Percentiles rank a stretch among this genome's conserved stretches.
Conservation (phyloP, 192 early-diverging fungal genomes). For the Podila verticillata region DNA sequence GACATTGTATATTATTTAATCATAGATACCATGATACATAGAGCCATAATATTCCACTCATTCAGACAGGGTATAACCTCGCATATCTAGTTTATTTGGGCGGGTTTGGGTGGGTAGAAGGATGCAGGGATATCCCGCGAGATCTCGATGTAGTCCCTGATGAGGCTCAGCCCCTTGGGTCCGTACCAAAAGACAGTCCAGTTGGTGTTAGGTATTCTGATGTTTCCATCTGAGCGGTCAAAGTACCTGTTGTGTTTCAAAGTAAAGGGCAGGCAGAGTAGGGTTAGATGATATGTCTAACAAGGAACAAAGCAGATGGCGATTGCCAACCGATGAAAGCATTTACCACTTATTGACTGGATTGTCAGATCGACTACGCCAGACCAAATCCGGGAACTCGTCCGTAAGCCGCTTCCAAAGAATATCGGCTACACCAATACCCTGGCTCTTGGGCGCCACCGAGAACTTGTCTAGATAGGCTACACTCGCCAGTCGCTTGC, state of each 20-base stretch:
- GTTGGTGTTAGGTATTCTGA: constrained; percentile 65
- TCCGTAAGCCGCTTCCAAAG: constrained; percentile 84
- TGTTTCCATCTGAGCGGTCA: constrained; percentile 87
- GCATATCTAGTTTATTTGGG: neutral
- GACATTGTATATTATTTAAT: too few species aligned
- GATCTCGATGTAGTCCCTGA: constrained; percentile 60
- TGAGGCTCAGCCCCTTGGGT: constrained; percentile 40
- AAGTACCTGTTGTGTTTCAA: constrained; percentile 71
- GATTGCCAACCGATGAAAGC: neutral
- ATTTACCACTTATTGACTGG: constrained; percentile 93
- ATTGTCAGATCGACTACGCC: constrained; percentile 88
- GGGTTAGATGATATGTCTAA: neutral
- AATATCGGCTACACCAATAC: constrained; percentile 94
- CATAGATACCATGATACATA: too few species aligned
- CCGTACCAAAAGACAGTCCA: constrained; percentile 96
- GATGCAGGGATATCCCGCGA: constrained; percentile 66
- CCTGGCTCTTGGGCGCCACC: constrained; percentile 85
- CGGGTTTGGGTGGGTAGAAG: constrained; percentile 44
- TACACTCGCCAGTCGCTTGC: constrained; percentile 21
- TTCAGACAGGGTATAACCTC: neutral
- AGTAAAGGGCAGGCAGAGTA: neutral
- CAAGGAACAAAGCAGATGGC: neutral
- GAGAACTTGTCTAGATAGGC: constrained; percentile 95
- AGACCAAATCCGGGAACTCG: constrained; percentile 77
- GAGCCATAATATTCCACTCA: too few species aligned